Base-by-base conservation (phyloP, 2,329 filamentous ascomycete species). In the Hypomyces perniciosus region DNA sequence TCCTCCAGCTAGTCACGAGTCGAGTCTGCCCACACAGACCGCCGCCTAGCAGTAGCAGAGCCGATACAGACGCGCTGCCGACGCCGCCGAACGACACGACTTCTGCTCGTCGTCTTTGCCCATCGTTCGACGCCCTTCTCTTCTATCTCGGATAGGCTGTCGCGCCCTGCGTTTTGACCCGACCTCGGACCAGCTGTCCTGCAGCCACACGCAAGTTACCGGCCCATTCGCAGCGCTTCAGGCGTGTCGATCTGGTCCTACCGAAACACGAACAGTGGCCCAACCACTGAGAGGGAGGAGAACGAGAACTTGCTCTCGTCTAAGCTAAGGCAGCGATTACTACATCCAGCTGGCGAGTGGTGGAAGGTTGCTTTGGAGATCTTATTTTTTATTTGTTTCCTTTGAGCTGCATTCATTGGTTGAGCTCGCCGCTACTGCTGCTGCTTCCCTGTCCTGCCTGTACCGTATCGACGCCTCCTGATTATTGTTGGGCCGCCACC, bases 401-500 rank as follows among this genome's bases (percentile, higher is more conserved):
- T 33, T 31, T 40, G 20, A 20, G 8, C n/a, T 34, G 13, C 7
- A 12, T 41, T 13, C 31, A 27, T 35, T 39, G 8, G 10, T 42
- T 42, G 20, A n/a, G 13, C 10, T 46, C 12, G 31, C 6, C 4
- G 31, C 35, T 27, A 29, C 48, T 37, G n/a, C 34, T 30, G 6
- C 39, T 12, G n/a, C 8, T 27, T 10, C 27, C 29, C 30, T 38
- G 34, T 44, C 9, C 35, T 33, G 20, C 44, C 48, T 51, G 51
- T 42, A 47, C 26, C 12, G n/a, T 48, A 27, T 45, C 43, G 43
- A 51, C 55, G 42, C 33, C 34, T 13, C 48, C 44, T 50, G 48
- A 51, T 48, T 46, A 37, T 50, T 35, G 35, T 53, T 48, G 50
- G 54, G 50, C 55, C 43, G 52, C 55, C 41, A 48, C 45, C 45